Base-by-base conservation (phyloP, 2,329 filamentous ascomycete species). In the Chaetomium globosum region DNA sequence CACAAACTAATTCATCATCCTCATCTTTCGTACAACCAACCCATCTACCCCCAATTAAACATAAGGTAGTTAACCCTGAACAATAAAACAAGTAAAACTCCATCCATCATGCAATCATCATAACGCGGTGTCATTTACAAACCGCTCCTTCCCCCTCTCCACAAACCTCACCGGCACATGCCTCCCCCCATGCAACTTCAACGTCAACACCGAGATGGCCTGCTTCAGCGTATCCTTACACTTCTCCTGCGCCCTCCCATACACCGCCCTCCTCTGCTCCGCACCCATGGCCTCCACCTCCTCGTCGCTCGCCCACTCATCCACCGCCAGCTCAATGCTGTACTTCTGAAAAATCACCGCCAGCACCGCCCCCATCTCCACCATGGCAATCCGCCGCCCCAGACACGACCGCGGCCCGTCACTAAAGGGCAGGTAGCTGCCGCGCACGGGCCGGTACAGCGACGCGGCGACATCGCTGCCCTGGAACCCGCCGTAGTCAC, bases 241-340 rank as follows among this genome's bases (percentile, higher is more conserved):
- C 72, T 81, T 81, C 28, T 79, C 76, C 71, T 85, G 83, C 43
- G 89, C 89, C 75, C 83, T 84, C 66, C 77, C 75, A 79, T 91
- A 93, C 19, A 90, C 70, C 59, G 75, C 77, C 49, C 78, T 78
- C 74, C 81, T 82, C 71, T 81, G 76, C 31, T 76, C 75, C 7
- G 68, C 67, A 30, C 73, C 74, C 85, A 87, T 87, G 52, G 65
- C 69, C 9, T 75, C 79, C 2, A 88, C 81, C 73, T 88, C 81
- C 33, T 81, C 81, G 67, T 85, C 83, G 31, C 68, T 79, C 39
- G 80, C 82, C 79, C 81, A 86, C 65, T 84, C 81, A 63, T 87
- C 84, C 9, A 91, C 87, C 2, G 86, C 89, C 64, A 93, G 80
- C 78, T 93, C 90, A 5, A 93, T 79, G 72, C 85, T 89, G 73